Conservation (phyloP, 208 protist genomes). For the Acanthamoeba lenticulata region DNA sequence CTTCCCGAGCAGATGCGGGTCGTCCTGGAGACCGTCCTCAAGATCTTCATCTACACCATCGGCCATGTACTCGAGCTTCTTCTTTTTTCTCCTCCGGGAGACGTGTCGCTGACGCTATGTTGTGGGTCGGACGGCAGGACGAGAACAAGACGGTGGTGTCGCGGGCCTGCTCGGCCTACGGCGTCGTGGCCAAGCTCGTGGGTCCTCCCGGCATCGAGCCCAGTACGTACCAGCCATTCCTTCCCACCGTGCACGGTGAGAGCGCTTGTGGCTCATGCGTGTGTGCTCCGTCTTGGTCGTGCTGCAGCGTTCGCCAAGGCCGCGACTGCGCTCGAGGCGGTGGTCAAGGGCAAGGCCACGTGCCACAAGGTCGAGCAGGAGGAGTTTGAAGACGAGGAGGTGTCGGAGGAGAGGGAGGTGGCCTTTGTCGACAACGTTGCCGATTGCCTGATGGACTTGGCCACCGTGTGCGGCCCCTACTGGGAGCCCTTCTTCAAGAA, state of each 20-base stretch:
- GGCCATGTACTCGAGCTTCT: background rate
- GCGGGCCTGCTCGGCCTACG: background rate
- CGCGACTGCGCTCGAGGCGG: background rate
- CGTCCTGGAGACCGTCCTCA: background rate
- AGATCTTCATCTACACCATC: constrained; percentile 13
- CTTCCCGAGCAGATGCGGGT: constrained; percentile 22
- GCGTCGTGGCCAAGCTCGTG: constrained; percentile 19
- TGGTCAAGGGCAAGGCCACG: constrained; percentile 36
- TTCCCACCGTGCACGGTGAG: too few species aligned
- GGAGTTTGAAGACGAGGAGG: constrained; percentile 60
- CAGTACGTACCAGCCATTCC: background rate
- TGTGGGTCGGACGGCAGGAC: background rate
- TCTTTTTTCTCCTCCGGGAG: background rate
- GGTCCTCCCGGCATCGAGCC: constrained; percentile 1
- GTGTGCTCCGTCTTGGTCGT: background rate
- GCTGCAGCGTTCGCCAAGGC: background rate
- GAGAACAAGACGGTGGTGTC: constrained; percentile 50
- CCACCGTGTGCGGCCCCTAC: background rate
- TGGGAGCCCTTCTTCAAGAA: constrained; percentile 54
- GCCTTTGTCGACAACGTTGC: constrained; percentile 21
- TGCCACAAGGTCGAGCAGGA: constrained; percentile 36
- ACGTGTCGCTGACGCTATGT: background rate
- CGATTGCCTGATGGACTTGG: constrained; percentile 40
- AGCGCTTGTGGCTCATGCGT: too few species aligned
- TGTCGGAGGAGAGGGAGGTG: constrained; percentile 43